These are phyloP conservation scores for Exophiala viscosa DNA, from an alignment of 2,329 filamentous ascomycete genomes.

Conservation along the genomic window DNA sequence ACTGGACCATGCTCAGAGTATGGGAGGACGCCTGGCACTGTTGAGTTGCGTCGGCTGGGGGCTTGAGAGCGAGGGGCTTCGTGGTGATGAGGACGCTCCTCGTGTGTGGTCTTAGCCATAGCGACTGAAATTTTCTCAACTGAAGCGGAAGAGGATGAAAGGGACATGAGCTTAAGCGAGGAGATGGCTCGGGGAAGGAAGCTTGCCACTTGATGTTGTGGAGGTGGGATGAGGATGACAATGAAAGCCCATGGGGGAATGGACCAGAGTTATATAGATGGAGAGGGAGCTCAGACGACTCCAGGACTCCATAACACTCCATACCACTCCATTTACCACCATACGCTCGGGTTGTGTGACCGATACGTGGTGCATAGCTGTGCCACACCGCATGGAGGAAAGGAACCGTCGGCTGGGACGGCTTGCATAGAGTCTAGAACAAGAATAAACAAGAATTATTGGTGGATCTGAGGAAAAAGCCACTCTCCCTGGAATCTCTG, in stretches of 20 bases:
- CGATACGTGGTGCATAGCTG: background rate
- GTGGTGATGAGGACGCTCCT: constrained; percentile 13
- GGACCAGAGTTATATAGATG: constrained; percentile 17
- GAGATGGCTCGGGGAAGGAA: constrained; percentile 2
- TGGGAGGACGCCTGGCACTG: constrained; percentile 10
- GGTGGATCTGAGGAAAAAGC: constrained; percentile 2
- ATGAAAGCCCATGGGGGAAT: constrained; percentile 11
- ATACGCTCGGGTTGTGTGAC: background rate
- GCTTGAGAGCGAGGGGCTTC: constrained; percentile 4
- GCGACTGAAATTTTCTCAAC: constrained; percentile 12
- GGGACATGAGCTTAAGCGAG: constrained; percentile 9
- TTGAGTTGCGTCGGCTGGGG: constrained; percentile 14
- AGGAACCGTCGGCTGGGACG: background rate
- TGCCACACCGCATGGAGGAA: too few relatives aligned
- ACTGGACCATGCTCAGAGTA: constrained; percentile 33
- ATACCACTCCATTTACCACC: background rate
- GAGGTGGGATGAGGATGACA: constrained; percentile 11
- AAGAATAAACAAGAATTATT: constrained; percentile 9
- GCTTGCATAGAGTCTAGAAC: constrained; percentile 15
- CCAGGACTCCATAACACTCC: constrained; percentile 13
- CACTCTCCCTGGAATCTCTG: background rate
- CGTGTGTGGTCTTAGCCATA: constrained; percentile 17
- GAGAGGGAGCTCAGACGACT: constrained; percentile 1
- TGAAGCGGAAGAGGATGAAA: constrained; percentile 11
- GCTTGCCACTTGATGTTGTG: constrained; percentile 9